These are phyloP conservation scores for Forsythia viridissima DNA, from an alignment of 257 asterid species.

Conservation along the genomic window DNA sequence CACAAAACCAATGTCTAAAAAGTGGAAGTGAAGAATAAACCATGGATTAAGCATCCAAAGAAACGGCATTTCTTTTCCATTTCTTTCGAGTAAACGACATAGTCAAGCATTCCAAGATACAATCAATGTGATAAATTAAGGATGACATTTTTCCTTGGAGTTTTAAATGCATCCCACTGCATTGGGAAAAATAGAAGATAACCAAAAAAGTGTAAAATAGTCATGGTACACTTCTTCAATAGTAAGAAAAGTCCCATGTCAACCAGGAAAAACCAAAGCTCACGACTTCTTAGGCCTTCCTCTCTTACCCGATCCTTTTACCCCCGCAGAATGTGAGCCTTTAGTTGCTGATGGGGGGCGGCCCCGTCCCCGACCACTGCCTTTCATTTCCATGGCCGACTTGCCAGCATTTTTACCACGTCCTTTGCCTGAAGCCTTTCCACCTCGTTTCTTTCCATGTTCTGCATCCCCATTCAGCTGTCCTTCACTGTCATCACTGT, in stretches of 20 bases:
- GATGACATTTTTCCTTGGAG: conserved; percentile 27
- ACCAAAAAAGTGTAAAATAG: not conserved
- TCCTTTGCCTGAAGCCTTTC: conserved; percentile 49
- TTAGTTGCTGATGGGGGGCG: conserved; percentile 55
- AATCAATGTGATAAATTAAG: conserved; percentile 11
- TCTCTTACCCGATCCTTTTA: conserved; percentile 52
- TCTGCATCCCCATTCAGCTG: conserved; percentile 51
- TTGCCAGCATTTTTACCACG: conserved; percentile 48
- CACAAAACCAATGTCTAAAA: not conserved
- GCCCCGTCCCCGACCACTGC: conserved; percentile 68
- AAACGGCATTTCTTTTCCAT: not conserved
- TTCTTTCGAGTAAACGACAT: not conserved
- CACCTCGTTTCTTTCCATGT: conserved; percentile 28
- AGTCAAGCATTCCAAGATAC: conserved; percentile 31
- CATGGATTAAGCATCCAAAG: not conserved
- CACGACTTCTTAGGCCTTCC: conserved; percentile 73
- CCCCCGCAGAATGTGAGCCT: conserved; percentile 29
- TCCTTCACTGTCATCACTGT: not conserved
- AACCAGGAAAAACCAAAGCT: conserved; percentile 12
- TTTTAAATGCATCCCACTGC: conserved; percentile 31
- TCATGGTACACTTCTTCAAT: conserved; percentile 23
- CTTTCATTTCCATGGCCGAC: conserved; percentile 37
- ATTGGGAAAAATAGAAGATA: not conserved
- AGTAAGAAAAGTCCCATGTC: not conserved
- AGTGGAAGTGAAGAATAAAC: not conserved